Evolutionary conservation across 805 yeast species (phyloP), one percentile per base, ranked within the genome.

Genomic region (Zygoascus ofunaensis): DNA sequence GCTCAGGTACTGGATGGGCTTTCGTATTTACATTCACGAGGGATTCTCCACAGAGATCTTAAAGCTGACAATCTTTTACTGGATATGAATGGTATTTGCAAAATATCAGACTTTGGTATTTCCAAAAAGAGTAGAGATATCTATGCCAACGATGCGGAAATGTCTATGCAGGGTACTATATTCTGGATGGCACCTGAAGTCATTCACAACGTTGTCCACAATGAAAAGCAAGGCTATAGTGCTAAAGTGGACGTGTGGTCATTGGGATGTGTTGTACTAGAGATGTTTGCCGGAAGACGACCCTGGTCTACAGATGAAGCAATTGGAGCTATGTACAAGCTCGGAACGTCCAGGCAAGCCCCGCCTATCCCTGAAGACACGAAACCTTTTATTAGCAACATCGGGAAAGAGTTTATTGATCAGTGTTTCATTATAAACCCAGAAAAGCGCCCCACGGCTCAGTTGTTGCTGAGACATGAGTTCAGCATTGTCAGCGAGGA

Each of bases 171-270:
- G 63, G 99, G 99, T 20, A 89, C 98, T 0, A 87, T 94, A 1
- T 92, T 89, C 62, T 92, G 98, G 98, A 92, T 92, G 98, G 99
- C 99, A 1, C 99, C 99, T 0, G 99, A 92, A 59, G 95, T 94
- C 51, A 87, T 92, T 41, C 90, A 87, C 59, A 87, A 86, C 47
- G 79, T 79, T 18, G 79, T 77, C 2, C 81, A 78, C 50, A 76
- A 77, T 53, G 74, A 74, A 53, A 80, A 80, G 51, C 92, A 82
- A 59, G 98, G 98, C 0, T 92, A 92, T 61, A 86, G 94, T 68
- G 98, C 98, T 18, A 92, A 92, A 64, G 87, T 92, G 20, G 99
- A 92, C 63, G 89, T 92, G 34, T 92, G 99, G 99, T 89, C 97
- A 0, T 63, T 90, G 20, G 99, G 99, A 1, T 92, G 99, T 68